Evolutionary conservation across 139 green algal species (phyloP).

Genomic region (Picochlorum sp.): DNA sequence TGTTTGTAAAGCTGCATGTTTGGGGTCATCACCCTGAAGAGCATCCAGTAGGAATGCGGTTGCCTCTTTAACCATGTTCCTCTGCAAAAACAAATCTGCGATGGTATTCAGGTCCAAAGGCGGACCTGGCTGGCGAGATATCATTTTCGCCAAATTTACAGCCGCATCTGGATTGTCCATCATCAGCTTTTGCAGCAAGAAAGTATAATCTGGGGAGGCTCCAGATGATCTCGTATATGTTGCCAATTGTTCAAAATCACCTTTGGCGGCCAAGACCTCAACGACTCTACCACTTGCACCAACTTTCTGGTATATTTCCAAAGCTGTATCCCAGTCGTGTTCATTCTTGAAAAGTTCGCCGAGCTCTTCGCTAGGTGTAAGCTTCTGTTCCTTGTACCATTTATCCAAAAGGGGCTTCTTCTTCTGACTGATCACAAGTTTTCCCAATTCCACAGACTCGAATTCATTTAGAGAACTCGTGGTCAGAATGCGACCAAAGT

Average conservation of each 20-base stretch:
- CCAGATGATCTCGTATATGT: slow-evolving; percentile 60
- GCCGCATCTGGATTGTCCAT: slow-evolving; percentile 89
- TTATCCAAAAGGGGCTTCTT: slow-evolving; percentile 97
- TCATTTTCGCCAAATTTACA: slow-evolving; percentile 88
- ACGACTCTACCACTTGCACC: slow-evolving; percentile 62
- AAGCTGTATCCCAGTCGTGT: slow-evolving; percentile 82
- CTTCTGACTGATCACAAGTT: slow-evolving; percentile 92
- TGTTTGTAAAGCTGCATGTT: slow-evolving; percentile 83
- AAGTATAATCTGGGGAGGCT: slow-evolving; percentile 91
- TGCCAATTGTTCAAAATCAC: slow-evolving; percentile 84
- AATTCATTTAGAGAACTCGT: slow-evolving; percentile 82
- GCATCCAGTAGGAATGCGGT: slow-evolving; percentile 97
- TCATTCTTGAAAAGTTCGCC: slow-evolving; percentile 79
- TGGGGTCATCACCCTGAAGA: slow-evolving; percentile 75
- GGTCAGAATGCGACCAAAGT: slow-evolving; percentile 95
- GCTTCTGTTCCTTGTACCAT: slow-evolving; percentile 88
- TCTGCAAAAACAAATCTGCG: slow-evolving; percentile 93
- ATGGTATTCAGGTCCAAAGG: slow-evolving; percentile 88
- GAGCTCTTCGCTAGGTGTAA: slow-evolving; percentile 89
- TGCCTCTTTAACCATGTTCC: slow-evolving; percentile 81
- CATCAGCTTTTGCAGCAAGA: slow-evolving; percentile 84
- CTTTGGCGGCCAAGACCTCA: slow-evolving; percentile 79
- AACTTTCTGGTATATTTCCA: slow-evolving; percentile 78
- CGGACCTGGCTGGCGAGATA: slow-evolving; percentile 60
- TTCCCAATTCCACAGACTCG: slow-evolving; percentile 87